Conservation (phyloP, 306 rosid genomes). For the Heteromeles arbutifolia region DNA sequence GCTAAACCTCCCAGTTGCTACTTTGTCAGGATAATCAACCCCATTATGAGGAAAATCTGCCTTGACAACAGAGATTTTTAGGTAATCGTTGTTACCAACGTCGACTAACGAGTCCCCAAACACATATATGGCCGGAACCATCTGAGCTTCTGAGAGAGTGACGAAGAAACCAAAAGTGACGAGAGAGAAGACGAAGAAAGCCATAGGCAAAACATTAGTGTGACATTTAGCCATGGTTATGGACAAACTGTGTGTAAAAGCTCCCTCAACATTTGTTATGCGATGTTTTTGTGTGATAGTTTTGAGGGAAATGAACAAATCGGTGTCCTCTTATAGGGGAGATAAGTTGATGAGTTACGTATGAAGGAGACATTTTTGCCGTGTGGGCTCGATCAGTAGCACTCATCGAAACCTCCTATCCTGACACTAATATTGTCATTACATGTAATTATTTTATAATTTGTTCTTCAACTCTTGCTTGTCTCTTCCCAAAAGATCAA, state of each 20-base stretch:
- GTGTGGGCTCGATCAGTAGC: slow-evolving; percentile 8
- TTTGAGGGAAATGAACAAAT: slow-evolving; percentile 3
- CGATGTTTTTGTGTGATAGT: slow-evolving; percentile 3
- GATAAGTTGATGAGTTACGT: background rate
- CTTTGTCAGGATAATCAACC: slow-evolving; percentile 30
- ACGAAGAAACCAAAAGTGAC: background rate
- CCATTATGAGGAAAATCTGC: slow-evolving; percentile 41
- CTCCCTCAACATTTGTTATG: background rate
- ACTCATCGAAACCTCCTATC: background rate
- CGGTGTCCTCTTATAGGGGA: slow-evolving; percentile 17
- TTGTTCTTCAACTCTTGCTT: background rate
- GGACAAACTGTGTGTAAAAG: background rate
- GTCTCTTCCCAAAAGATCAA: background rate
- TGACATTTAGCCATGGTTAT: slow-evolving; percentile 1
- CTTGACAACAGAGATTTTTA: slow-evolving; percentile 39
- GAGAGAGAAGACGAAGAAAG: background rate
- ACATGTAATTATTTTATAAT: background rate
- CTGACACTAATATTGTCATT: background rate
- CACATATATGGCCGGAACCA: slow-evolving; percentile 55
- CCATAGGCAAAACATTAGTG: background rate
- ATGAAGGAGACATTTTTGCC: slow-evolving; percentile 12
- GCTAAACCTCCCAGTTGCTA: slow-evolving; percentile 36
- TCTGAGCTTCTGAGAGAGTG: slow-evolving; percentile 31
- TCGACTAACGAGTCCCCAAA: slow-evolving; percentile 80
- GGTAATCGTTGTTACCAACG: slow-evolving; percentile 75